A percentile compares a stretch with the other conserved stretches of the same genome.
phyloP scores from a whole-genome alignment of 2,329 filamentous ascomycete genomes.

The Botryosphaeria agaves region DNA sequence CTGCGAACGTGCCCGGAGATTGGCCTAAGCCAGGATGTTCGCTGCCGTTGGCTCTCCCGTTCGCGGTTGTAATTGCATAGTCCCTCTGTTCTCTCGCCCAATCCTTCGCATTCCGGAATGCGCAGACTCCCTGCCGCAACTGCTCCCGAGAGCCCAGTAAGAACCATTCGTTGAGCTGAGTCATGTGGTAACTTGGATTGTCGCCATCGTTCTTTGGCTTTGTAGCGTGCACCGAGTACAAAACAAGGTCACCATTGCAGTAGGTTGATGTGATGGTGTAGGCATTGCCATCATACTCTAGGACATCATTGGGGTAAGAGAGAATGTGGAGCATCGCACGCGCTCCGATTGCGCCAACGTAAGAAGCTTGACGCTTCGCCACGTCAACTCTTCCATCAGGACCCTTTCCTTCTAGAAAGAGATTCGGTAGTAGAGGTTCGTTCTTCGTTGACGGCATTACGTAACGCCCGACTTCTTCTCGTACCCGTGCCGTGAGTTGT shows the following conservation, averaged over 20 bases:
- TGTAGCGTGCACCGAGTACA: constrained; percentile 22
- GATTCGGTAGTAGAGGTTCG: constrained; percentile 9
- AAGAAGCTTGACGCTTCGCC: constrained; percentile 10
- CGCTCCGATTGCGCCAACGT: constrained; percentile 12
- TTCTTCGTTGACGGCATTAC: constrained; percentile 16
- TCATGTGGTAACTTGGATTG: constrained; percentile 26
- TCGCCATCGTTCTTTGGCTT: constrained; percentile 12
- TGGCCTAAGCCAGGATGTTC: too few relatives aligned
- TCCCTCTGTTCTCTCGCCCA: constrained; percentile 20
- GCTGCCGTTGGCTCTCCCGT: constrained; percentile 1
- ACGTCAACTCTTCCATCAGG: constrained; percentile 5
- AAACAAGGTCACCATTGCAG: constrained; percentile 16
- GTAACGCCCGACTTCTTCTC: constrained; percentile 6
- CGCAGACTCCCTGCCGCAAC: constrained; percentile 18
- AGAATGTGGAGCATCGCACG: constrained; percentile 21
- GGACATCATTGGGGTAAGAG: constrained; percentile 15
- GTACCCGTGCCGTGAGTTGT: constrained; percentile 9
- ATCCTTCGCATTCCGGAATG: constrained; percentile 24
- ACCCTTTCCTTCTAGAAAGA: constrained; percentile 4
- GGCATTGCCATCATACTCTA: constrained; percentile 21
- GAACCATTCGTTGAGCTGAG: constrained; percentile 11
- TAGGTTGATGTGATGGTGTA: constrained; percentile 23
- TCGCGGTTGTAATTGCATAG: constrained; percentile 3
- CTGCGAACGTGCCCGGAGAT: too few relatives aligned
- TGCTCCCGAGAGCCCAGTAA: constrained; percentile 13